Evolutionary conservation across 1,284 basidiomycete genomes (phyloP).

Genomic region (Exobasidium rhododendri): DNA sequence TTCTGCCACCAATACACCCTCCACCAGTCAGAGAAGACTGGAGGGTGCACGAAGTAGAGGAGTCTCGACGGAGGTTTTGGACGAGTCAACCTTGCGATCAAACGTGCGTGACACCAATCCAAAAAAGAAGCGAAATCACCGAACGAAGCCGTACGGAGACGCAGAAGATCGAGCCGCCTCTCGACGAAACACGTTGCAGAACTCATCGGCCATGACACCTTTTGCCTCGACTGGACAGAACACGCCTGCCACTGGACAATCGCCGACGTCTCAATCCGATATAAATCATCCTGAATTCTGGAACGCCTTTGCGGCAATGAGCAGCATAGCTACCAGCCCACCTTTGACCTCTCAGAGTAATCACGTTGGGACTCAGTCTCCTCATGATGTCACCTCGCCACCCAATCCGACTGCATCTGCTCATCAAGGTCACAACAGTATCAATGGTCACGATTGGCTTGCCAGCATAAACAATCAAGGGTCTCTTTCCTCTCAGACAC

Average conservation of each 20-base stretch:
- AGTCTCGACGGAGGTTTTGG: conserved; percentile 2
- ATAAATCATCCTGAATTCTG: conserved; percentile 32
- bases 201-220: conserved; percentile 33
- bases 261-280: conserved; percentile 23
- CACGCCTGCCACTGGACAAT: conserved; percentile 21
- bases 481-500: conserved; percentile 37
- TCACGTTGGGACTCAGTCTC: not conserved
- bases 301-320: conserved; percentile 28
- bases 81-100: not conserved
- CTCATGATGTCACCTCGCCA: not conserved
- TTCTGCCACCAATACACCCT: conserved; percentile 9
- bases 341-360: not conserved
- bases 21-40: conserved; percentile 20
- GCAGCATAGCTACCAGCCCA: not conserved
- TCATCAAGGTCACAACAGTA: not conserved
- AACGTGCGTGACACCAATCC: not conserved
- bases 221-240: conserved; percentile 19
- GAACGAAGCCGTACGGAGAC: conserved; percentile 46
- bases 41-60: conserved; percentile 18
- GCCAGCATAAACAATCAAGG: conserved; percentile 22
- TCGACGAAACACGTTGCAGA: conserved; percentile 26
- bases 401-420: not conserved
- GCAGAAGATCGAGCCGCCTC: conserved; percentile 1
- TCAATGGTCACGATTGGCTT: not conserved
- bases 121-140: conserved; percentile 20